Conservation (phyloP, 108 stramenopile genomes). For the Schizochytrium sp. region DNA sequence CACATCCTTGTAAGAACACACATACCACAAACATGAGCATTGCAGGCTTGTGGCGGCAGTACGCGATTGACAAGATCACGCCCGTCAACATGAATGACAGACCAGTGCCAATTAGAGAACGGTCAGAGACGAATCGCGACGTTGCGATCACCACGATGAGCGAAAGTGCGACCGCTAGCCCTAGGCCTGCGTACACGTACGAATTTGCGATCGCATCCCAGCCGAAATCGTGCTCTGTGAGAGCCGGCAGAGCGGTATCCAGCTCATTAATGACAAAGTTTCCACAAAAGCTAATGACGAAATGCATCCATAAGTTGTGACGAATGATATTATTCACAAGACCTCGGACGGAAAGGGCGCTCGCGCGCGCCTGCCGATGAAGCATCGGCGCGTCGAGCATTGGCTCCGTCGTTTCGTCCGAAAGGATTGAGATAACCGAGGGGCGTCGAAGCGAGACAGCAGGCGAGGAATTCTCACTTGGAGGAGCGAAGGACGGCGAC, state of each 20-base stretch:
- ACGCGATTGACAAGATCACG: not conserved
- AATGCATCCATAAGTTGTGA: not conserved
- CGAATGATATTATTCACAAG: not conserved
- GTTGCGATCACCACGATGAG: not conserved
- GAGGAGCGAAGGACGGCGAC: not conserved
- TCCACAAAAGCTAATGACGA: not conserved
- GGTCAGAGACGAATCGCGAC: not conserved
- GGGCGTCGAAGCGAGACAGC: not conserved
- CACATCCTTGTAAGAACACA: not conserved
- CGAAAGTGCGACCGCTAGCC: not conserved
- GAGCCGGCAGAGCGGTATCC: not conserved
- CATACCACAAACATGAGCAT: not conserved
- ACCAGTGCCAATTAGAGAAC: not conserved
- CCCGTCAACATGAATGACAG: not conserved
- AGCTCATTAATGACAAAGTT: not conserved
- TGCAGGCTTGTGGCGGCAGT: not conserved
- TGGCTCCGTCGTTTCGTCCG: not conserved
- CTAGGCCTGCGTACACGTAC: not conserved
- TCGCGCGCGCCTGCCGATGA: not conserved
- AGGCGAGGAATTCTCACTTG: not conserved
- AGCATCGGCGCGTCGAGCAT: not conserved
- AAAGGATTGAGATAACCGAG: not conserved
- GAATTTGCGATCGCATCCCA: not conserved
- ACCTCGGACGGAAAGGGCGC: not conserved
- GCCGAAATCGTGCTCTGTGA: not conserved